Evolutionary conservation across 306 rosid species (phyloP).

Genomic region (Vigna unguiculata): DNA sequence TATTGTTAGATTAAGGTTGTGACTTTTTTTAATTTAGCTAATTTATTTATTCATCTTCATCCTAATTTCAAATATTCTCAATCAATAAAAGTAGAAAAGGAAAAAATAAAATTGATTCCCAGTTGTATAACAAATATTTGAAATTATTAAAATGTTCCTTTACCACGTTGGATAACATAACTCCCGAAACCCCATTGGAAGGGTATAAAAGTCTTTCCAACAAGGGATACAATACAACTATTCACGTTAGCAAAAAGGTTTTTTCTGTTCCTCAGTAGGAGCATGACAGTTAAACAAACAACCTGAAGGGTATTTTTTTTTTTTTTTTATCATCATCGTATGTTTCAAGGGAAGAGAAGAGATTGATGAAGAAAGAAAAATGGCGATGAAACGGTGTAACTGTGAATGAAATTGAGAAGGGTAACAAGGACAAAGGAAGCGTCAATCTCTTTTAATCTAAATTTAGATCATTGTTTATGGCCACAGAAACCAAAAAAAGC

Average conservation of each 20-base stretch:
- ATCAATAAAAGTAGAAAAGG: too few relatives aligned
- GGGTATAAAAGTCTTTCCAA: slow-evolving; percentile 17
- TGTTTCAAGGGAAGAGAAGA: not conserved
- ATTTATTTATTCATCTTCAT: too few relatives aligned
- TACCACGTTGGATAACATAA: too few relatives aligned
- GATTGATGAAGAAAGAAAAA: not conserved
- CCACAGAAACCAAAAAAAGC: slow-evolving; percentile 53
- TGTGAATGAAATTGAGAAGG: not conserved
- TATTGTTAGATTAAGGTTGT: too few relatives aligned
- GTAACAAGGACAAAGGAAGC: slow-evolving; percentile 21
- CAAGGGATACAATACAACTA: not conserved
- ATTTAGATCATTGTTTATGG: slow-evolving; percentile 52
- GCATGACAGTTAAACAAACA: slow-evolving; percentile 24
- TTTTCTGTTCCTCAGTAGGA: not conserved
- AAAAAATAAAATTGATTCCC: too few relatives aligned
- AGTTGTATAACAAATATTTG: too few relatives aligned
- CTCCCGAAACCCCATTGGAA: not conserved
- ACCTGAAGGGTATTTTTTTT: slow-evolving; percentile 11
- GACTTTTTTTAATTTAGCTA: too few relatives aligned
- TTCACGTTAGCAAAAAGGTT: not conserved
- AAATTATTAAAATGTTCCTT: too few relatives aligned
- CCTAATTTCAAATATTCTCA: too few relatives aligned
- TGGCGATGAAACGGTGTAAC: slow-evolving; percentile 27
- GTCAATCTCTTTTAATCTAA: slow-evolving; percentile 45
- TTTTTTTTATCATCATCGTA: not conserved